Percentiles rank a stretch among this genome's conserved stretches.
Conservation (phyloP, 768 basidiomycete genomes). For the Lactarius sanguifluus region DNA sequence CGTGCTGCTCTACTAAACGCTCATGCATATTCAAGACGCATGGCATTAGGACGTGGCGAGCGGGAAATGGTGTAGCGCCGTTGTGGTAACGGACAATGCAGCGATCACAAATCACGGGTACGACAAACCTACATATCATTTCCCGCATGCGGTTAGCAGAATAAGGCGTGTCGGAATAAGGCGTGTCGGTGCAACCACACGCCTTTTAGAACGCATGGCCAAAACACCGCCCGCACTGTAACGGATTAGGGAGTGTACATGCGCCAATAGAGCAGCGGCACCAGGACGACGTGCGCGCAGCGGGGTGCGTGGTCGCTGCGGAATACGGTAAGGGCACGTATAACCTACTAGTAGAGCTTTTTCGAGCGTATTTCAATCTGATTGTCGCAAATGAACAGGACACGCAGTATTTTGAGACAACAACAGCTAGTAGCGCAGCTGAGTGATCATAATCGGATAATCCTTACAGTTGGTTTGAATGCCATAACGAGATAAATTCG, state of each 20-base stretch:
- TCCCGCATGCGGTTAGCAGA: neutral
- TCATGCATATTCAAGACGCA: neutral
- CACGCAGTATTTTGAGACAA: neutral
- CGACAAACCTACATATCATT: neutral
- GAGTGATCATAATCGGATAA: neutral
- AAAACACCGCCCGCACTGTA: neutral
- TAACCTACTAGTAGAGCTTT: neutral
- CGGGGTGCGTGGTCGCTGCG: neutral
- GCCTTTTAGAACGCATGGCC: neutral
- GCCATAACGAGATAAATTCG: neutral
- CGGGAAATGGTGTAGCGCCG: neutral
- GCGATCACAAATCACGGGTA: neutral
- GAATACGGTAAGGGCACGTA: neutral
- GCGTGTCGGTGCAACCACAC: neutral
- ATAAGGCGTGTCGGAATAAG: neutral
- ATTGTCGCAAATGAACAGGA: neutral
- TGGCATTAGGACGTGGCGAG: neutral
- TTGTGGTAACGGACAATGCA: neutral
- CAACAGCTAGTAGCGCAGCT: neutral
- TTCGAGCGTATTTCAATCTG: neutral
- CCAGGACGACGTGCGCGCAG: neutral
- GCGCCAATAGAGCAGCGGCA: neutral
- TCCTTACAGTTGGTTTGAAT: neutral
- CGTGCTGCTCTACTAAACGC: neutral
- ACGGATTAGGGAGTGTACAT: neutral